Conservation (phyloP, 116 monocot species). For the Zostera marina region DNA sequence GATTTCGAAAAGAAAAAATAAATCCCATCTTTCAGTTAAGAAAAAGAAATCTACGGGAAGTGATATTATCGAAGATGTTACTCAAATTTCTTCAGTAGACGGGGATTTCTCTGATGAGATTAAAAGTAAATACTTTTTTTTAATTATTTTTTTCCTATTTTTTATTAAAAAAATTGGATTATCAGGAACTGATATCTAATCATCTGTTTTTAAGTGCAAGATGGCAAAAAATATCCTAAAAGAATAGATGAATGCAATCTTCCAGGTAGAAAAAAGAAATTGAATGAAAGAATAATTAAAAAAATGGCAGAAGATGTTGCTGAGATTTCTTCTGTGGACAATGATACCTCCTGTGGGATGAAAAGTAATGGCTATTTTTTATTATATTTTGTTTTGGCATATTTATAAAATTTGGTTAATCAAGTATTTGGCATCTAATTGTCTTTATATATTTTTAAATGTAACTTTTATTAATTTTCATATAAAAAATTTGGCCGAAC, state of each 20-base stretch:
- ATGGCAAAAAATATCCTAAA: neutral
- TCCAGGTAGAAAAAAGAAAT: neutral
- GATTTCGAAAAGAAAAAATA: neutral
- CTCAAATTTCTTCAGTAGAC: neutral
- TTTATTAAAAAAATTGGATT: neutral
- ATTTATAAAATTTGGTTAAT: neutral
- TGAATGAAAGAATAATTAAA: neutral
- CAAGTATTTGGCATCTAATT: neutral
- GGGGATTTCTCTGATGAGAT: neutral
- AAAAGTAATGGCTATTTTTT: conserved; percentile 2
- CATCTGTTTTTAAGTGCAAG: neutral
- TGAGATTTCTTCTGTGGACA: neutral
- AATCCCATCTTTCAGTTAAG: neutral
- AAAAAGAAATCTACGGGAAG: neutral
- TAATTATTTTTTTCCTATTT: neutral
- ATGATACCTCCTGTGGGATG: neutral
- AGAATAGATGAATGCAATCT: neutral
- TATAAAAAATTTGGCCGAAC: no score
- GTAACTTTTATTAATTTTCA: no score
- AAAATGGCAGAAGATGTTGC: neutral
- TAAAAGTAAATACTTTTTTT: conserved; percentile 1
- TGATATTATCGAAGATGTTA: neutral
- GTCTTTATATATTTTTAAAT: no score
- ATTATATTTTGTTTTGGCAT: neutral
- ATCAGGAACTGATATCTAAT: neutral